These are phyloP conservation scores for Scolecobasidium constrictum DNA, from an alignment of 2,329 filamentous ascomycete species.

Conservation along the genomic window DNA sequence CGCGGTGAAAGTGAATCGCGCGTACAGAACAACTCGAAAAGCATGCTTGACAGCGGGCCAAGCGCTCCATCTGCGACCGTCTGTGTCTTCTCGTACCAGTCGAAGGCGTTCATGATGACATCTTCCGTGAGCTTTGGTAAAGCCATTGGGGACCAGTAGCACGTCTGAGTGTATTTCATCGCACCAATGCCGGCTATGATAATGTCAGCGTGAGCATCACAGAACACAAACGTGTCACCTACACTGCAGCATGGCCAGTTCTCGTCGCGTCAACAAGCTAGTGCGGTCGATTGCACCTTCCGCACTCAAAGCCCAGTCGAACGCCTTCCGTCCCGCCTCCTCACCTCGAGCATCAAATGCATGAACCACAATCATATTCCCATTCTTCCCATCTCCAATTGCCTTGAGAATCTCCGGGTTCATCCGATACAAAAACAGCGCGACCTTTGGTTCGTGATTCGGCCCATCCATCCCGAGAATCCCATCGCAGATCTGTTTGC, in stretches of 20 bases:
- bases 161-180: slow-evolving; percentile 1
- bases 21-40: slow-evolving; percentile 8
- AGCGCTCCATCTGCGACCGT: background rate
- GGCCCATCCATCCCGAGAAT: slow-evolving; percentile 4
- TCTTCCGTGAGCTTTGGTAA: slow-evolving; percentile 1
- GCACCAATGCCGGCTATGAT: background rate
- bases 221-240: background rate
- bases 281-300: slow-evolving; percentile 7
- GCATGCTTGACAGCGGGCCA: background rate
- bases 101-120: slow-evolving; percentile 3
- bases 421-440: slow-evolving; percentile 8
- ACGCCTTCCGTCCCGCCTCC: slow-evolving; percentile 3
- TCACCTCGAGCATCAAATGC: slow-evolving; percentile 8
- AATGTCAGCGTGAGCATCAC: background rate
- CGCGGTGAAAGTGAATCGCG: background rate
- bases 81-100: slow-evolving; percentile 1
- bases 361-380: slow-evolving; percentile 9
- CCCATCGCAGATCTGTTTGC: background rate
- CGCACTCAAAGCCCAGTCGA: slow-evolving; percentile 6
- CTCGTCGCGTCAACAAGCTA: background rate
- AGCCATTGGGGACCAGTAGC: slow-evolving; percentile 4
- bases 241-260: slow-evolving; percentile 5
- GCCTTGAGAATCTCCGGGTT: slow-evolving; percentile 3
- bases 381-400: slow-evolving; percentile 8
- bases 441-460: background rate